phyloP scores from a whole-genome alignment of 805 yeast genomes.

The Ogataea methanolica region DNA sequence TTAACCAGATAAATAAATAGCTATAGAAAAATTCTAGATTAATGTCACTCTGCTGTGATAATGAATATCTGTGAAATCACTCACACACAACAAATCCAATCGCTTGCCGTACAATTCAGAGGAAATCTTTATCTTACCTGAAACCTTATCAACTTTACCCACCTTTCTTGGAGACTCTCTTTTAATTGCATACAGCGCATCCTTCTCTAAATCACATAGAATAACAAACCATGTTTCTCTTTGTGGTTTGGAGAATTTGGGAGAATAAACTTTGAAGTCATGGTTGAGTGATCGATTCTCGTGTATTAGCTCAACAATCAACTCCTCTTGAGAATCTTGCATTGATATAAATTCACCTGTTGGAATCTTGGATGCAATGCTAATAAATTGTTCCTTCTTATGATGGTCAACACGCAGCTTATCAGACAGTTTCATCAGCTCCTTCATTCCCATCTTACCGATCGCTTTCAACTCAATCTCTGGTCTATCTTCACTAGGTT shows the following conservation, averaged over 20 bases:
- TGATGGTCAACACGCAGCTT: conserved; percentile 38
- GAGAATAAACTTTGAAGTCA: conserved; percentile 68
- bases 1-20: too few species aligned
- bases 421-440: conserved; percentile 32
- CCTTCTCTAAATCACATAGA: conserved; percentile 42
- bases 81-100: conserved; percentile 47
- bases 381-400: conserved; percentile 43
- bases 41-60: conserved; percentile 13
- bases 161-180: conserved; percentile 62
- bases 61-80: conserved; percentile 60
- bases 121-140: conserved; percentile 46
- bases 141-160: conserved; percentile 31
- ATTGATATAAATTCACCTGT: conserved; percentile 41
- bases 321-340: conserved; percentile 31
- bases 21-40: neutral
- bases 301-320: conserved; percentile 50
- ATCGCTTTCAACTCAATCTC: conserved; percentile 33
- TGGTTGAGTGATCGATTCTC: conserved; percentile 43
- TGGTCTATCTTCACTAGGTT: conserved; percentile 18
- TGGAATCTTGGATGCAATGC: conserved; percentile 57
- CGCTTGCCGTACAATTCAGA: conserved; percentile 42
- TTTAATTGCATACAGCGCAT: conserved; percentile 61
- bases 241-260: conserved; percentile 84
- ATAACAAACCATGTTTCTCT: conserved; percentile 91
- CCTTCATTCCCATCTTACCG: conserved; percentile 37